These are phyloP conservation scores for Fraxinus paxiana DNA, from an alignment of 305 asterid genomes.

Conservation along the genomic window DNA sequence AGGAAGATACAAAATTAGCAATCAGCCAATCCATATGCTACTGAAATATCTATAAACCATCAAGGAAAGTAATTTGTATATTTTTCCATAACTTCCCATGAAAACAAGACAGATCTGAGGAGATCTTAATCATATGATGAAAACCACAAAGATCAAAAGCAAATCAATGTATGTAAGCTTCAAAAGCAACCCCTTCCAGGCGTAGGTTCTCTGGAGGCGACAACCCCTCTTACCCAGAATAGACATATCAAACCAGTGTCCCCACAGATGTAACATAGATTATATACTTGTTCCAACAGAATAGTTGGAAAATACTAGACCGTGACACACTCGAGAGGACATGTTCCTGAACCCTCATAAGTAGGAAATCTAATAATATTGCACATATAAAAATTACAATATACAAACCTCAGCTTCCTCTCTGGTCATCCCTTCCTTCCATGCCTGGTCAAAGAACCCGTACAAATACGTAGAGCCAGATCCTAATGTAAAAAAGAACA, in stretches of 20 bases:
- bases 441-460: neutral
- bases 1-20: neutral
- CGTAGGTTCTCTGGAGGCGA: neutral
- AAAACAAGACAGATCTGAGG: neutral
- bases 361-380: neutral
- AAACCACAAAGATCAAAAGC: neutral
- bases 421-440: neutral
- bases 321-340: neutral
- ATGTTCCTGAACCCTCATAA: neutral
- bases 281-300: neutral
- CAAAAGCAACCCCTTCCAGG: neutral
- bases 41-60: neutral
- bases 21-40: neutral
- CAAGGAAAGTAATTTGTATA: neutral
- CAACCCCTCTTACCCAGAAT: neutral
- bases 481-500: neutral
- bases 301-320: neutral
- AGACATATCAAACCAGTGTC: neutral
- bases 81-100: neutral
- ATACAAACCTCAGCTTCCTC: neutral
- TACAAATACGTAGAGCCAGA: neutral
- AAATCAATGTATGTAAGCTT: neutral
- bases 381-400: neutral
- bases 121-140: neutral
- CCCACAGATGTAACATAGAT: neutral